Conservation (phyloP, 2,329 filamentous ascomycete species). For the Aspergillus versicolor region DNA sequence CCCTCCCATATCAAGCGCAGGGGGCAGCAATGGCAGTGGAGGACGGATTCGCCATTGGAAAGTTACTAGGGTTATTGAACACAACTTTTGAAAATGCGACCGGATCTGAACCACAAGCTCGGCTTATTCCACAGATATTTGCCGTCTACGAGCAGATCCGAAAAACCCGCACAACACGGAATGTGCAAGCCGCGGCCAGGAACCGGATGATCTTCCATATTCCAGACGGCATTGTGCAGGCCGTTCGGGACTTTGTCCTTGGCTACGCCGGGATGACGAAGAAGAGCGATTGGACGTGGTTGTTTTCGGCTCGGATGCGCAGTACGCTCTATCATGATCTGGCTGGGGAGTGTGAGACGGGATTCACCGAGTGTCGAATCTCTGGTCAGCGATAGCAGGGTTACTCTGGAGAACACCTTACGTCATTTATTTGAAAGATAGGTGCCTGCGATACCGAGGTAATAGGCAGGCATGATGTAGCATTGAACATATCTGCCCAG, state of each 20-base stretch:
- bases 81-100: constrained; percentile 22
- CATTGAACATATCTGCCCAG: too few relatives aligned
- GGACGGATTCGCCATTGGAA: constrained; percentile 63
- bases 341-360: constrained; percentile 9
- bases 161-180: constrained; percentile 18
- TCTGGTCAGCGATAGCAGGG: too few relatives aligned
- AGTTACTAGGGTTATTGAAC: constrained; percentile 48
- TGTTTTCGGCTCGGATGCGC: constrained; percentile 16
- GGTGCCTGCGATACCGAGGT: too few relatives aligned
- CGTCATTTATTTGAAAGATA: too few relatives aligned
- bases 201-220: constrained; percentile 20
- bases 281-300: constrained; percentile 19
- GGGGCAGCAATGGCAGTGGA: constrained; percentile 67
- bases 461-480: too few relatives aligned
- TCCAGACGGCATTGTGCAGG: constrained; percentile 17
- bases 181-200: constrained; percentile 17
- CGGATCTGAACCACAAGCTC: not conserved
- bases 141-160: constrained; percentile 18
- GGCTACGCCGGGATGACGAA: constrained; percentile 14
- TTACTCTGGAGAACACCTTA: too few relatives aligned
- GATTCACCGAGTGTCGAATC: too few relatives aligned
- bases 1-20: constrained; percentile 36
- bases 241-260: constrained; percentile 15
- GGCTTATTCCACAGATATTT: not conserved
- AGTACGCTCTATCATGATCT: constrained; percentile 16